A percentile compares a stretch with the other conserved stretches of the same genome.
phyloP scores from a whole-genome alignment of 2,329 filamentous ascomycete genomes.

The Dryadomyces quercivorus region DNA sequence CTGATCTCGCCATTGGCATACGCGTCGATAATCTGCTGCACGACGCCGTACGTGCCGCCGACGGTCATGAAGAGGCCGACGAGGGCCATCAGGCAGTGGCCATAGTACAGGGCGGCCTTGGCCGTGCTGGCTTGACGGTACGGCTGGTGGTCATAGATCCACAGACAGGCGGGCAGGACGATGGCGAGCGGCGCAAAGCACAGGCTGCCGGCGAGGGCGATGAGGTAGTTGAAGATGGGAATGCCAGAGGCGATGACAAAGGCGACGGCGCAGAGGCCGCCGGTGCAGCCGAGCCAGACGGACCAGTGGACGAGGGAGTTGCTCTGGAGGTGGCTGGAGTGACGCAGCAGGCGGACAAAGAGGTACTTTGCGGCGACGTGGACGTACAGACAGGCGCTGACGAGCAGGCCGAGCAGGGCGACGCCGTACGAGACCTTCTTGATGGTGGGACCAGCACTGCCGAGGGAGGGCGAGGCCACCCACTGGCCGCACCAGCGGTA shows the following conservation, averaged over 20 bases:
- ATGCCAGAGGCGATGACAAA: slow-evolving; percentile 7
- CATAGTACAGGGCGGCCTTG: slow-evolving; percentile 21
- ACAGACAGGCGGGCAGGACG: slow-evolving; percentile 4
- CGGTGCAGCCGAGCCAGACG: slow-evolving; percentile 13
- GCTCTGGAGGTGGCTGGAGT: slow-evolving; percentile 17
- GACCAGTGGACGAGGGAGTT: slow-evolving; percentile 18
- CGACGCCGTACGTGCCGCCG: slow-evolving; percentile 35
- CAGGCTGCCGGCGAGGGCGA: slow-evolving; percentile 6
- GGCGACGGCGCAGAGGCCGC: slow-evolving; percentile 1
- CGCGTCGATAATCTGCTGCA: slow-evolving; percentile 13
- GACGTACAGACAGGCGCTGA: slow-evolving; percentile 22
- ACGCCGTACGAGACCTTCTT: slow-evolving; percentile 52
- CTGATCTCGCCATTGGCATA: background rate
- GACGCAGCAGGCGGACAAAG: slow-evolving; percentile 20
- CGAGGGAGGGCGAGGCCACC: slow-evolving; percentile 43
- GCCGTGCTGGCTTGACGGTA: slow-evolving; percentile 28
- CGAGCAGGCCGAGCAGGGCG: slow-evolving; percentile 39
- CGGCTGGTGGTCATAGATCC: slow-evolving; percentile 10
- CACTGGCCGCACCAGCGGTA: slow-evolving; percentile 50
- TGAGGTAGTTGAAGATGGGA: slow-evolving; percentile 10
- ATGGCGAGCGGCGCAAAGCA: slow-evolving; percentile 11
- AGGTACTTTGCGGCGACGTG: slow-evolving; percentile 19
- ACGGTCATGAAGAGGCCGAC: slow-evolving; percentile 35
- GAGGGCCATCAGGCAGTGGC: slow-evolving; percentile 27
- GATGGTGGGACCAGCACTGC: slow-evolving; percentile 41